Conservation (phyloP, 2,329 filamentous ascomycete genomes). For the Tolypocladium endophyticum region DNA sequence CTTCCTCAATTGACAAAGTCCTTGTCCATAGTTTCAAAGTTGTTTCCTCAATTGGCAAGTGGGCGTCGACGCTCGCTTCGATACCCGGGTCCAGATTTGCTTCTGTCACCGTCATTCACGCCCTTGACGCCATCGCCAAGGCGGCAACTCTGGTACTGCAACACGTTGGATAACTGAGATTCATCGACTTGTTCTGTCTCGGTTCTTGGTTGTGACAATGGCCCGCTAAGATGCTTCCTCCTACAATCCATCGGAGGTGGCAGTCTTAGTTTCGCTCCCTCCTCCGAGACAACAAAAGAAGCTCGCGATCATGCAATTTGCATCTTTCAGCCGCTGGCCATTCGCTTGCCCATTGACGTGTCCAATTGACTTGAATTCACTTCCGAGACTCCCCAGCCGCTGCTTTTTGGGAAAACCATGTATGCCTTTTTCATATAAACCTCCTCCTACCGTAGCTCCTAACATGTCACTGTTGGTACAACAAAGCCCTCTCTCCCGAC, state of each 20-base stretch:
- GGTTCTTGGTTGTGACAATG: background rate
- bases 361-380: background rate
- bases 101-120: too few relatives aligned
- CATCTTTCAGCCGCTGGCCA: background rate
- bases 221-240: background rate
- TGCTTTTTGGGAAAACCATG: background rate
- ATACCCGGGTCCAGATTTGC: too few relatives aligned
- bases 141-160: too few relatives aligned
- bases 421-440: slow-evolving; percentile 1
- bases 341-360: background rate
- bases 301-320: background rate
- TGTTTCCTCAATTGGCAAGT: background rate
- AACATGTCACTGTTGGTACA: slow-evolving; percentile 2
- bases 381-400: background rate
- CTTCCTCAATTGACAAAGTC: background rate
- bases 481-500: background rate
- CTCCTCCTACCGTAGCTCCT: background rate
- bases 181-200: background rate
- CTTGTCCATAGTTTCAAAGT: background rate
- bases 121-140: too few relatives aligned
- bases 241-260: background rate
- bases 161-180: background rate
- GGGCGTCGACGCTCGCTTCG: background rate
- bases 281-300: background rate
- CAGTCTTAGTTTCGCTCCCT: too few relatives aligned